These are phyloP conservation scores for Baorangia bicolor DNA, from an alignment of 768 basidiomycete species.

Conservation along the genomic window DNA sequence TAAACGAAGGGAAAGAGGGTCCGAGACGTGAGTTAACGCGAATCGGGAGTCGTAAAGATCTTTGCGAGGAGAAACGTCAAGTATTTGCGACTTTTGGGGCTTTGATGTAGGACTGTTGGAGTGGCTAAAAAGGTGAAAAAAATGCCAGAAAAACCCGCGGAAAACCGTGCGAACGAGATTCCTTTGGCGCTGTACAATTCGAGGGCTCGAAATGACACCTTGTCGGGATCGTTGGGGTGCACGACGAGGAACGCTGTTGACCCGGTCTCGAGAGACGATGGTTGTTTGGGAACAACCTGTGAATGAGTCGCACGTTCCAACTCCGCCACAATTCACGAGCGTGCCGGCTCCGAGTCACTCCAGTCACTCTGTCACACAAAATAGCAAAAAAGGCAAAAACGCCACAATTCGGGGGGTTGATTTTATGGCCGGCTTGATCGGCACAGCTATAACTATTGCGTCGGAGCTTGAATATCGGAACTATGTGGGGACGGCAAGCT, in stretches of 20 bases:
- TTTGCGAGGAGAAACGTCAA: constrained; percentile 5
- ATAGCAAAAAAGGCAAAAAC: not conserved
- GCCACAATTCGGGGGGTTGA: not conserved
- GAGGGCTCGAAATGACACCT: not conserved
- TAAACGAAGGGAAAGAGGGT: not conserved
- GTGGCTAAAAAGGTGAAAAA: constrained; percentile 10
- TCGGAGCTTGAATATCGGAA: constrained; percentile 26
- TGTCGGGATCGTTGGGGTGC: constrained; percentile 1
- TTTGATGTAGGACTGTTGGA: constrained; percentile 1
- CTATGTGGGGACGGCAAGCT: constrained; percentile 18
- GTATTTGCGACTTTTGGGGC: constrained; percentile 23
- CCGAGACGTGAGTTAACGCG: constrained; percentile 29
- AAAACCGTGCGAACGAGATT: constrained; percentile 11
- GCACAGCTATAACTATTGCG: not conserved
- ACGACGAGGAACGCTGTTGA: constrained; percentile 17
- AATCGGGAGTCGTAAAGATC: constrained; percentile 13
- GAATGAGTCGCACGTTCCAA: constrained; percentile 31
- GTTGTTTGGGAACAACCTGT: constrained; percentile 36
- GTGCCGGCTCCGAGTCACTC: constrained; percentile 23
- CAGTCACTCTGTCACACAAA: constrained; percentile 12
- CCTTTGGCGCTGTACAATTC: not conserved
- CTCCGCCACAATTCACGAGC: constrained; percentile 33
- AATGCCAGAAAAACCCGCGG: constrained; percentile 14
- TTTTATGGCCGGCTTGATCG: constrained; percentile 5
- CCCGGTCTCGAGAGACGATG: constrained; percentile 28